Evolutionary conservation across 140 eudicot genomes (phyloP).

Genomic region (Bidens hawaiensis): DNA sequence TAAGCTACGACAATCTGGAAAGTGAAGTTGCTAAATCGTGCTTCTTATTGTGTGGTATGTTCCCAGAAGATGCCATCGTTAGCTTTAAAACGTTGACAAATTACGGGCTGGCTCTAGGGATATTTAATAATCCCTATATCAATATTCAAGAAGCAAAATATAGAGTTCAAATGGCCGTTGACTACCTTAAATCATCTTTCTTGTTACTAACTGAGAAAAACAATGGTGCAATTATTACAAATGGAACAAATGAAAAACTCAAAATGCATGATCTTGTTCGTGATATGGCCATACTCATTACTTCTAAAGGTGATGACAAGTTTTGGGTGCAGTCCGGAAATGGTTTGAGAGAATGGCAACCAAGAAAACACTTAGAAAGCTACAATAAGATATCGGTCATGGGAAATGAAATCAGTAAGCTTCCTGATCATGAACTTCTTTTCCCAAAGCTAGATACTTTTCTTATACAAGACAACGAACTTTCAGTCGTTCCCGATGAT

Average conservation of each 20-base stretch:
- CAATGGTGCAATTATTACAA: no score
- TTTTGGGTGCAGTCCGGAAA: background rate
- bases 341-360: conserved; percentile 12
- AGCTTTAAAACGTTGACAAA: background rate
- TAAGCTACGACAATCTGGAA: background rate
- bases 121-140: background rate
- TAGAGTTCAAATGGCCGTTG: background rate
- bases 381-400: conserved; percentile 11
- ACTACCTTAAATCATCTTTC: background rate
- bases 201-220: background rate
- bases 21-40: background rate
- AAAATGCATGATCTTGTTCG: conserved; percentile 43
- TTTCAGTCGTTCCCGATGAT: background rate
- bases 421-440: conserved; percentile 9
- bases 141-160: conserved; percentile 16
- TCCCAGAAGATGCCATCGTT: conserved; percentile 15
- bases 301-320: background rate
- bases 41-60: conserved; percentile 34
- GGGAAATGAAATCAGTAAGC: background rate
- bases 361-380: background rate
- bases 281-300: conserved; percentile 29
- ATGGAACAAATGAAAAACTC: background rate
- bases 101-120: conserved; percentile 22
- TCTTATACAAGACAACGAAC: background rate
- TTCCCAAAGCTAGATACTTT: conserved; percentile 28